Evolutionary conservation across 176 grass and related monocot species (phyloP).

Genomic region (Oryza glumipatula): DNA sequence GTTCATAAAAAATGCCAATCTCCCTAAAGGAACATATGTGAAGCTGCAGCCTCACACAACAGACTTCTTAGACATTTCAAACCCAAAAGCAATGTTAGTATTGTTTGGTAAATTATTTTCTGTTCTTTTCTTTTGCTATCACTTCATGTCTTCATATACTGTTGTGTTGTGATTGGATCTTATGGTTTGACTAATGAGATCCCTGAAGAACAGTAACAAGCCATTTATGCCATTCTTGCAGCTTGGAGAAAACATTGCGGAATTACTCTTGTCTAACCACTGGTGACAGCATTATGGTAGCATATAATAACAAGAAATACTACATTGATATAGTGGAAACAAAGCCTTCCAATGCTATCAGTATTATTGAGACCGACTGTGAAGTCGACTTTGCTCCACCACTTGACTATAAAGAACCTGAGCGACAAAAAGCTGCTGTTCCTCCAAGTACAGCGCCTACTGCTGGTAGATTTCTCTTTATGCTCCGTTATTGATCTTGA

Average conservation of each 20-base stretch:
- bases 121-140: conserved; percentile 10
- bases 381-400: conserved; percentile 99
- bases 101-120: conserved; percentile 34
- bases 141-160: conserved; percentile 22
- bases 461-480: conserved; percentile 44
- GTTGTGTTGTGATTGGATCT: not conserved
- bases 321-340: conserved; percentile 99
- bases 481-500: not conserved
- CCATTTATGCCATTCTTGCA: conserved; percentile 46
- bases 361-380: conserved; percentile 98
- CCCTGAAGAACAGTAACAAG: conserved; percentile 21
- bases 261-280: conserved; percentile 97
- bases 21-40: conserved; percentile 98
- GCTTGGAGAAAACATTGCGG: conserved; percentile 93
- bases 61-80: conserved; percentile 94
- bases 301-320: conserved; percentile 98
- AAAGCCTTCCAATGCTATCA: conserved; percentile 89
- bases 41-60: conserved; percentile 99
- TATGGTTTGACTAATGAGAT: conserved; percentile 8
- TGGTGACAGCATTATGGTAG: conserved; percentile 98
- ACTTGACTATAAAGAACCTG: conserved; percentile 91
- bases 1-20: conserved; percentile 86
- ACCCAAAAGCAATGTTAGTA: conserved; percentile 98
- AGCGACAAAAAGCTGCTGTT: conserved; percentile 55
- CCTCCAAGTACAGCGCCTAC: conserved; percentile 37